phyloP scores from a whole-genome alignment of 2,329 filamentous ascomycete species.

The Microascus cirrosus region DNA sequence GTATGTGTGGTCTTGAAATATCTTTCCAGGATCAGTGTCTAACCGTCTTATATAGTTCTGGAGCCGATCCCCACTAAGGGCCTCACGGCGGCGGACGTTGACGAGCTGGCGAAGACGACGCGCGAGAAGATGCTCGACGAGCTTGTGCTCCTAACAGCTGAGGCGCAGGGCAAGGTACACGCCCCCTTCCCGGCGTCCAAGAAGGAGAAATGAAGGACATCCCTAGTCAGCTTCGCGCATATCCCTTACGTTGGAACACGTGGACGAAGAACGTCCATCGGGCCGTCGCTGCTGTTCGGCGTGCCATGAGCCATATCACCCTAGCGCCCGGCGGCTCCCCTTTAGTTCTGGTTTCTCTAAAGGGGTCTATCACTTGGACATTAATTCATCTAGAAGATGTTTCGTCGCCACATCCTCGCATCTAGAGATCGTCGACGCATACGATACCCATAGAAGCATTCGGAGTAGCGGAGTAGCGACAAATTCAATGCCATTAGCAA shows the following conservation, averaged over 20 bases:
- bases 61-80: conserved; percentile 68
- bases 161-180: conserved; percentile 27
- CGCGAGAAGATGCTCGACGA: conserved; percentile 67
- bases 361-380: neutral
- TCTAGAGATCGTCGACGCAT: neutral
- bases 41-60: conserved; percentile 43
- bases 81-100: conserved; percentile 66
- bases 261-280: no score
- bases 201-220: conserved; percentile 1
- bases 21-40: neutral
- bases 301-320: no score
- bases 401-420: neutral
- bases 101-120: conserved; percentile 56
- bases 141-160: conserved; percentile 40
- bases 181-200: conserved; percentile 5
- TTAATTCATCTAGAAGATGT: neutral
- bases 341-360: neutral
- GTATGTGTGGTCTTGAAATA: conserved; percentile 28
- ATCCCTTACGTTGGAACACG: neutral
- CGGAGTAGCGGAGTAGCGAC: neutral
- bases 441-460: neutral
- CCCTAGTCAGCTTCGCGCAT: neutral
- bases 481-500: neutral
- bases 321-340: neutral
- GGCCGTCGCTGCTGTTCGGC: no score